Base-by-base conservation (phyloP, 805 yeast genomes). In the Torulaspora franciscae region DNA sequence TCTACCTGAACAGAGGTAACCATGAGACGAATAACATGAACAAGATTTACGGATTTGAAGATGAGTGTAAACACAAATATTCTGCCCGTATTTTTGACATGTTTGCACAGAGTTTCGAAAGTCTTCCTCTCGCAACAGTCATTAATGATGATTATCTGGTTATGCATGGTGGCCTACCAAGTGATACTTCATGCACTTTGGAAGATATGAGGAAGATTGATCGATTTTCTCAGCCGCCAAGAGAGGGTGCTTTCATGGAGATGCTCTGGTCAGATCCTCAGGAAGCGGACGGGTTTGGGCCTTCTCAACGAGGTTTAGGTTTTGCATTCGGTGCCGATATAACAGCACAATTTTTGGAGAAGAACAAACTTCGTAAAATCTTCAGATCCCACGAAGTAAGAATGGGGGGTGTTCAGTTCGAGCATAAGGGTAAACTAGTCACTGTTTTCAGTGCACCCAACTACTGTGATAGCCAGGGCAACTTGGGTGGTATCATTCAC, bases 371-470 rank as follows among this genome's bases (percentile, higher is more conserved):
- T 49, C 76, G 82, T 56, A 90, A 86, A 45, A 77, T 93, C 32
- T 83, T 93, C 57, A 76, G 99, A 58, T 88, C 97, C 2, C 99
- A 93, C 61, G 99, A 93, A 67, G 96, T 91, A 6, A 76, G 98
- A 61, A 83, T 85, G 85, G 83, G 76, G 5, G 99, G 99, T 38
- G 88, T 83, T 47, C 88, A 87, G 52, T 73, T 74, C 37, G 97
- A 91, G 61, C 99, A 93, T 59, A 75, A 84, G 47, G 95, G 95
- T 9, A 75, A 80, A 52, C 76, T 93, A 41, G 79, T 89, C 42
- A 93, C 99, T 0, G 95, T 93, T n/a, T 93, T 93, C 66, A 83
- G 95, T 65, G 99, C 99, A 0, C 99, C 99, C 28, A 91, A 93
- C 65, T 91, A 91, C 66, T 91, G 98, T 70, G 99, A 93, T 63